These are phyloP conservation scores for Kwoniella botswanensis DNA, from an alignment of 768 basidiomycete species.

Conservation along the genomic window DNA sequence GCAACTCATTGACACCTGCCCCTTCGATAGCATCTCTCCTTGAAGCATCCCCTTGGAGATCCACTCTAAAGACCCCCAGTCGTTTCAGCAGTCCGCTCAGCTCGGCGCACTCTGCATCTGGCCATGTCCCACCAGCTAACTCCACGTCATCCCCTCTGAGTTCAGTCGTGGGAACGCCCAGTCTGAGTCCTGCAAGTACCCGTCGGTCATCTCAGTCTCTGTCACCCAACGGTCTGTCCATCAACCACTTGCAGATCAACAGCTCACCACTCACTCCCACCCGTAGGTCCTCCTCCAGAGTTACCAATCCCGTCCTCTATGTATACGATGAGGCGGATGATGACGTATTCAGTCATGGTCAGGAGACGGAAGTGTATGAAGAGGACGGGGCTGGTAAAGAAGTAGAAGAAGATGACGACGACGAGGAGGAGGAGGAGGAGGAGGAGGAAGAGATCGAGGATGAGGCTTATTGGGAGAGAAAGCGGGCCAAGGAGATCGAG, in stretches of 20 bases:
- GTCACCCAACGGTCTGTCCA: no score
- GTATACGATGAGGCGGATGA: neutral
- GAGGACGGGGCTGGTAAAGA: neutral
- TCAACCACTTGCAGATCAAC: no score
- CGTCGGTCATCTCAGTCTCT: no score
- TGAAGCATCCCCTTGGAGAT: no score
- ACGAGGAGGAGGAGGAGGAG: neutral
- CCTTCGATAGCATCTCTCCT: neutral
- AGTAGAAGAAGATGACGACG: no score
- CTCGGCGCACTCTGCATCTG: neutral
- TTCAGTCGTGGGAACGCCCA: no score
- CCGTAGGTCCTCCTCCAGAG: no score
- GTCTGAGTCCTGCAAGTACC: no score
- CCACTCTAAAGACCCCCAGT: neutral
- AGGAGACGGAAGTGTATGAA: neutral
- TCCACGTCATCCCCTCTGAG: no score
- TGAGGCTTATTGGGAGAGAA: neutral
- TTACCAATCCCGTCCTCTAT: no score
- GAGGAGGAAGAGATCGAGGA: neutral
- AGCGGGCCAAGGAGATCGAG: neutral
- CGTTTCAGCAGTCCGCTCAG: neutral
- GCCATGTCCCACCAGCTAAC: no score
- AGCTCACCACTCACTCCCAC: no score
- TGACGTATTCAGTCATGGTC: neutral
- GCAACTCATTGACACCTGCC: neutral